These are phyloP conservation scores for Xylaria longipes DNA, from an alignment of 495 filamentous ascomycete species.

Conservation along the genomic window DNA sequence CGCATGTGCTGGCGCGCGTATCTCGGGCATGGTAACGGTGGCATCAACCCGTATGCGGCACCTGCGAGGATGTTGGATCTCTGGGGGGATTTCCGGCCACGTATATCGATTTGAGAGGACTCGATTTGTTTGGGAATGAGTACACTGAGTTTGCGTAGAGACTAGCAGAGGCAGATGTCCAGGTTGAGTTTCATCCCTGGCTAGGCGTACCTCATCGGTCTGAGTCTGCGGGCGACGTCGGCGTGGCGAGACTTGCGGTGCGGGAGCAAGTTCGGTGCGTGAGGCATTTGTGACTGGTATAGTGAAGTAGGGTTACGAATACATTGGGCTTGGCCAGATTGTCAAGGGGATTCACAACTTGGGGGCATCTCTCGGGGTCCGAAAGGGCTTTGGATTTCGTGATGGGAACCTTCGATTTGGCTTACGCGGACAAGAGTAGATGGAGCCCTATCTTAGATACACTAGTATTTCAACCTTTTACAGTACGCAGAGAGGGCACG, in stretches of 20 bases:
- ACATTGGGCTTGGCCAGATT: not conserved
- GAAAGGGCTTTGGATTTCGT: not conserved
- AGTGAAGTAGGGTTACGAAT: not conserved
- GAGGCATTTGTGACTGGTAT: not conserved
- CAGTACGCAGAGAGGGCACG: too few species aligned
- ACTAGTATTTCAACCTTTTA: not conserved
- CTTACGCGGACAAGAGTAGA: not conserved
- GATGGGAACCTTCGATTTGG: not conserved
- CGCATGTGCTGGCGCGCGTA: conserved; percentile 30
- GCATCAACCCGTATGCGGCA: conserved; percentile 32
- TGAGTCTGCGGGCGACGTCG: conserved; percentile 23
- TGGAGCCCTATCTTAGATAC: not conserved
- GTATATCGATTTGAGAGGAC: conserved; percentile 39
- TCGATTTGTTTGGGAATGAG: conserved; percentile 47
- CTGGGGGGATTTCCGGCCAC: conserved; percentile 33
- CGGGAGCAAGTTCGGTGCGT: conserved; percentile 25
- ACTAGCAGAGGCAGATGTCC: conserved; percentile 43
- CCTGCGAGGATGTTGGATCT: conserved; percentile 34
- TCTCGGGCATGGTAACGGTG: conserved; percentile 27
- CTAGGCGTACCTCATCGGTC: conserved; percentile 41
- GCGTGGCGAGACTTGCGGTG: conserved; percentile 17
- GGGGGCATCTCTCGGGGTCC: not conserved
- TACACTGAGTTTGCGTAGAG: conserved; percentile 39
- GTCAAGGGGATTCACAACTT: not conserved
- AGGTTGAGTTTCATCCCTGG: conserved; percentile 51